Conservation (phyloP, 371 early-diverging fungal species). For the Actinomortierella wolfii region DNA sequence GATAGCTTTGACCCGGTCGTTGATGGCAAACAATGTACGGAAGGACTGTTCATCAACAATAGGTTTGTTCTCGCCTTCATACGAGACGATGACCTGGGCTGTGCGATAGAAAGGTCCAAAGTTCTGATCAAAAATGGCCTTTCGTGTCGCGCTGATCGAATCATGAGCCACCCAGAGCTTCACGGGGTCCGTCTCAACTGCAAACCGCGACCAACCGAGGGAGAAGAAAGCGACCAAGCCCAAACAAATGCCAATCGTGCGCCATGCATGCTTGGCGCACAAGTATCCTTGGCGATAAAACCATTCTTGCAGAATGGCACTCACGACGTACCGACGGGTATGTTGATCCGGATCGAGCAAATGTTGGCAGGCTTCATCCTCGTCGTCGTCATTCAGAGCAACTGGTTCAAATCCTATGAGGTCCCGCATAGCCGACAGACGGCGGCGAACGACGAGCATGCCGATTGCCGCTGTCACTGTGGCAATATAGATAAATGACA, state of each 20-base stretch:
- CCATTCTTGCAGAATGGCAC: slow-evolving; percentile 61
- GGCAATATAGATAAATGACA: slow-evolving; percentile 55
- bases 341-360: slow-evolving; percentile 62
- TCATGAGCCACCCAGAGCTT: slow-evolving; percentile 75
- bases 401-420: slow-evolving; percentile 58
- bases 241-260: slow-evolving; percentile 54
- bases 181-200: slow-evolving; percentile 68
- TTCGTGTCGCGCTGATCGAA: slow-evolving; percentile 63
- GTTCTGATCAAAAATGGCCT: slow-evolving; percentile 69
- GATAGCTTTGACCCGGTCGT: slow-evolving; percentile 55
- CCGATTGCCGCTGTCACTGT: slow-evolving; percentile 47
- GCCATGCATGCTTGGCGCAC: slow-evolving; percentile 67
- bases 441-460: slow-evolving; percentile 39
- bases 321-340: slow-evolving; percentile 65
- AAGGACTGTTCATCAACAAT: slow-evolving; percentile 57
- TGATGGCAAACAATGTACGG: slow-evolving; percentile 56
- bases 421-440: slow-evolving; percentile 32
- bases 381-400: slow-evolving; percentile 53
- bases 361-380: slow-evolving; percentile 49
- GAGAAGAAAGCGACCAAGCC: slow-evolving; percentile 56
- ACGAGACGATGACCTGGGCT: slow-evolving; percentile 69
- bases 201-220: slow-evolving; percentile 61
- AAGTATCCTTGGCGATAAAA: slow-evolving; percentile 71
- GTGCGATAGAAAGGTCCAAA: slow-evolving; percentile 81
- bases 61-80: slow-evolving; percentile 43